Base-by-base conservation (phyloP, 495 filamentous ascomycete species). In the Xylaria bambusicola region DNA sequence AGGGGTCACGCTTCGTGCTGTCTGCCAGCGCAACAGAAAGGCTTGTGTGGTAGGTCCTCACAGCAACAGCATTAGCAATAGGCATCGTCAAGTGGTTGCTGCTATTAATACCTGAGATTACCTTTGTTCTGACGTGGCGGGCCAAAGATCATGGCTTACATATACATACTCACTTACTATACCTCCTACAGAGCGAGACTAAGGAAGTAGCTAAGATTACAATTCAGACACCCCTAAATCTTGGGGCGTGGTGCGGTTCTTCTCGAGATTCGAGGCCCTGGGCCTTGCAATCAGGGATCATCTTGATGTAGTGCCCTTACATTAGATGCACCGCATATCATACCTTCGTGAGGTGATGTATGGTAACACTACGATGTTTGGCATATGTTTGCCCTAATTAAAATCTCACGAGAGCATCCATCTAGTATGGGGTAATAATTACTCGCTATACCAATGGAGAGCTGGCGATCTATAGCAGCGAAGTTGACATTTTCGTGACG, bases 71-170 rank as follows among this genome's bases (percentile, higher is more conserved):
- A n/a, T n/a, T n/a, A n/a, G n/a, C n/a, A n/a, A n/a, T n/a, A n/a
- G n/a, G n/a, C n/a, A n/a, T n/a, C n/a, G n/a, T n/a, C n/a, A n/a
- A n/a, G n/a, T n/a, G n/a, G 41, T 23, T 33, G 52, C 36, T 54
- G 52, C 38, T 54, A 21, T 54, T 42, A 40, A 31, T 4, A 10
- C n/a, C n/a, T 31, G 26, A 42, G 24, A 44, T 20, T 44, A 24
- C 31, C 52, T 54, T 33, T 9, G 18, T n/a, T 20, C 52, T 54
- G 52, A 54, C 52, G 52, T 54, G 52, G 52, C 52, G 52, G 38
- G 24, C 26, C 26, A 29, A 18, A 33, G 4, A 38, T 42, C 38
- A 54, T 38, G 52, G 36, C 38, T 54, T 26, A 44, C 52, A 31
- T 33, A 44, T 13, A n/a, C n/a, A n/a, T n/a, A n/a, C n/a, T n/a